A percentile compares a stretch with the other conserved stretches of the same genome.
Conservation (phyloP, 257 asterid species). For the Linaria vulgaris region DNA sequence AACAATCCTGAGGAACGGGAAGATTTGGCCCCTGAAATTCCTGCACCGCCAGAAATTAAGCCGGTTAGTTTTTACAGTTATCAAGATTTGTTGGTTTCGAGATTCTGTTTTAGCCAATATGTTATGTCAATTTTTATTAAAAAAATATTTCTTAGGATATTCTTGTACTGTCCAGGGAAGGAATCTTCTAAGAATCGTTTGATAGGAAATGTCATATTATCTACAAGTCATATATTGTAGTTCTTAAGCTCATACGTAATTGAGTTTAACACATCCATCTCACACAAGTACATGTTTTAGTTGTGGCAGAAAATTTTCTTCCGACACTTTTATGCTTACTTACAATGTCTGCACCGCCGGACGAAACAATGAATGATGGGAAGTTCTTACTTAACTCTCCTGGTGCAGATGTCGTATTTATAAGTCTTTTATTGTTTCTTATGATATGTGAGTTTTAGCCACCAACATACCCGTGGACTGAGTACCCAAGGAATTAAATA, state of each 20-base stretch:
- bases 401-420: no score
- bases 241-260: constrained; percentile 10
- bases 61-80: constrained; percentile 49
- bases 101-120: constrained; percentile 3
- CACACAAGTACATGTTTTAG: no score
- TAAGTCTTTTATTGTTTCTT: no score
- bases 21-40: constrained; percentile 94
- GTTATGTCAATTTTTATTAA: no score
- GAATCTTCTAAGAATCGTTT: background rate
- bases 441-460: no score
- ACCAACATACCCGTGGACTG: no score
- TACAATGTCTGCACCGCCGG: constrained; percentile 1
- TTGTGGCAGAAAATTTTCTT: background rate
- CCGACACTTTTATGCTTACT: background rate
- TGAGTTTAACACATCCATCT: background rate
- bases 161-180: background rate
- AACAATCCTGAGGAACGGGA: constrained; percentile 92
- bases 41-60: constrained; percentile 98
- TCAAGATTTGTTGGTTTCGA: background rate
- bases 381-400: no score
- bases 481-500: no score
- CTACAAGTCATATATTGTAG: no score
- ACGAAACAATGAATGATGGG: background rate
- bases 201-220: background rate
- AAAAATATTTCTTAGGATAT: background rate